Conservation (phyloP, 495 filamentous ascomycete species). For the Tuber aestivum region DNA sequence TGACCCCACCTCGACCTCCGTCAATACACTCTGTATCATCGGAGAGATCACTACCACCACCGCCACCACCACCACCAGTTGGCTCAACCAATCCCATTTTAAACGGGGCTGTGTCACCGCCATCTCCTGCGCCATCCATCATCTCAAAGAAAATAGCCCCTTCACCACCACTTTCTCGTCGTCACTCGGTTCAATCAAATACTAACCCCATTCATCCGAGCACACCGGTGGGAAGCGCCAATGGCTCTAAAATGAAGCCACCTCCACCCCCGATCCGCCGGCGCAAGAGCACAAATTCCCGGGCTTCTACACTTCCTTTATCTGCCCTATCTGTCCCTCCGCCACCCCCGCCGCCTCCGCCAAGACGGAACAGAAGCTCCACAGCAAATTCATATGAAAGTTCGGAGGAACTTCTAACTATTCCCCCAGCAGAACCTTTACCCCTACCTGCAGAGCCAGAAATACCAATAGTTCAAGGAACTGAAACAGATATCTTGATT, state of each 20-base stretch:
- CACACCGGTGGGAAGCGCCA: background rate
- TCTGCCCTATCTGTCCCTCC: background rate
- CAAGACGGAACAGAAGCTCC: conserved; percentile 18
- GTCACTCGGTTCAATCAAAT: conserved; percentile 19
- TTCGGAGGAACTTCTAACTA: background rate
- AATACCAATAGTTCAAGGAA: conserved; percentile 1
- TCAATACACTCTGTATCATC: background rate
- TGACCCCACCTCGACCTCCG: conserved; percentile 10
- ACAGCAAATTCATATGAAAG: conserved; percentile 12
- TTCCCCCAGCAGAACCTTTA: background rate
- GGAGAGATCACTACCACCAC: conserved; percentile 15
- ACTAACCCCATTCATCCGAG: conserved; percentile 6
- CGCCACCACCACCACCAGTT: conserved; percentile 6
- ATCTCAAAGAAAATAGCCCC: conserved; percentile 20
- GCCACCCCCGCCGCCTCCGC: conserved; percentile 32
- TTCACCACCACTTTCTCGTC: conserved; percentile 25
- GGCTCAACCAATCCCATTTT: conserved; percentile 2
- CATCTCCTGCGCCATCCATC: conserved; percentile 23
- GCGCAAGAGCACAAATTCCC: conserved; percentile 25
- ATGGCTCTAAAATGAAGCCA: conserved; percentile 17
- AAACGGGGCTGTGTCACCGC: conserved; percentile 12
- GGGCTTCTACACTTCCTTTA: conserved; percentile 1
- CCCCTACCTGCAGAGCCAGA: conserved; percentile 8
- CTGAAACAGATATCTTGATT: conserved; percentile 36
- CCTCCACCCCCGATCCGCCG: conserved; percentile 34